A percentile compares a stretch with the other conserved stretches of the same genome.
Conservation (phyloP, 768 basidiomycete species). For the Boletus sp. region DNA sequence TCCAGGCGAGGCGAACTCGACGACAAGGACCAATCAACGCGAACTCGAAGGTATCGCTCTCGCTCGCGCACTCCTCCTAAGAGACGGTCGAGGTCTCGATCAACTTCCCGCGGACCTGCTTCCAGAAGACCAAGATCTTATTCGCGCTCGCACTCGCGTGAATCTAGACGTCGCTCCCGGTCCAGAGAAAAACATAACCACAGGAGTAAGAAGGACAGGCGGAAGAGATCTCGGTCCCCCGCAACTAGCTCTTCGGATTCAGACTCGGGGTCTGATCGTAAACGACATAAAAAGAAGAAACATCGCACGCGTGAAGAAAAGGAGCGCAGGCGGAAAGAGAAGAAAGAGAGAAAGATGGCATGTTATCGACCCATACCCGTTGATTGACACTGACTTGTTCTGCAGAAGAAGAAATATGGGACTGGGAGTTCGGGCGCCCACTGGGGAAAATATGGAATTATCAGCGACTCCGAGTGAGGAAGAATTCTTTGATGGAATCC, state of each 20-base stretch:
- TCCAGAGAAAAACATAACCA: constrained; percentile 30
- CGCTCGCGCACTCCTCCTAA: constrained; percentile 25
- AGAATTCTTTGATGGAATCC: not conserved
- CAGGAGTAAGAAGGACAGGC: constrained; percentile 27
- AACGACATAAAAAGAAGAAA: constrained; percentile 45
- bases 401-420: constrained; percentile 58
- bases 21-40: constrained; percentile 5
- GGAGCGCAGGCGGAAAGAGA: constrained; percentile 59
- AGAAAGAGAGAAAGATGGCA: constrained; percentile 68
- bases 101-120: constrained; percentile 21
- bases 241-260: constrained; percentile 43
- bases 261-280: constrained; percentile 33
- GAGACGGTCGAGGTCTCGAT: constrained; percentile 27
- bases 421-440: constrained; percentile 49
- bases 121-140: constrained; percentile 13
- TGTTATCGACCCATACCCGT: not conserved
- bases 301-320: constrained; percentile 44
- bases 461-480: constrained; percentile 79
- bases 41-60: constrained; percentile 11
- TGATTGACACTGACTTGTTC: constrained; percentile 2
- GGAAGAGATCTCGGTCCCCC: constrained; percentile 35
- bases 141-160: constrained; percentile 30
- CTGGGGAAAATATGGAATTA: constrained; percentile 91
- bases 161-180: constrained; percentile 34
- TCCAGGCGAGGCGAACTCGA: constrained; percentile 11